Conservation (phyloP, 495 filamentous ascomycete species). For the Choiromyces venosus region DNA sequence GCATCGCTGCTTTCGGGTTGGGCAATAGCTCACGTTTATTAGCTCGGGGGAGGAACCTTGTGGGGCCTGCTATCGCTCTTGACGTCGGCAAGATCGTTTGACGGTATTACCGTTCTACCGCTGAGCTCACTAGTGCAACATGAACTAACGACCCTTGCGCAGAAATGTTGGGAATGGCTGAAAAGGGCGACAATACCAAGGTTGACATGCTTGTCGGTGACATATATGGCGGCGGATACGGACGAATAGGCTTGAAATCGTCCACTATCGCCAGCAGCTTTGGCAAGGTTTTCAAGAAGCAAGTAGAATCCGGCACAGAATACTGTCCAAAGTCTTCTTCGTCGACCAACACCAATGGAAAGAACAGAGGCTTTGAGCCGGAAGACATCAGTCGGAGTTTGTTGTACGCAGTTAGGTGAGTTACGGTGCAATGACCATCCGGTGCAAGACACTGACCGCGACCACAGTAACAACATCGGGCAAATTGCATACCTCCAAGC, state of each 20-base stretch:
- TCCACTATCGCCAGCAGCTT: conserved; percentile 93
- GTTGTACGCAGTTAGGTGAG: conserved; percentile 72
- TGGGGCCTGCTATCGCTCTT: conserved; percentile 90
- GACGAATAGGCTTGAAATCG: conserved; percentile 88
- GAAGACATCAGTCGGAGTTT: conserved; percentile 67
- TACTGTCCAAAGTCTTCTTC: conserved; percentile 6
- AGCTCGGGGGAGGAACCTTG: conserved; percentile 83
- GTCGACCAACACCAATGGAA: neutral
- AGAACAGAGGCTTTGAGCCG: conserved; percentile 50
- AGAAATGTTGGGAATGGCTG: conserved; percentile 70
- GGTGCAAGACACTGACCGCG: conserved; percentile 31
- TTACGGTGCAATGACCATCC: neutral
- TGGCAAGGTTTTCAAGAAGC: conserved; percentile 76
- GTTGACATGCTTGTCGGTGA: conserved; percentile 98
- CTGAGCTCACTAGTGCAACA: neutral
- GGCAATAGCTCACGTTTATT: conserved; percentile 1
- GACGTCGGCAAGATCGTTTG: conserved; percentile 83
- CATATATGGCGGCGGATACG: conserved; percentile 94
- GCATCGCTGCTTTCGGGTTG: neutral
- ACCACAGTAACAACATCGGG: conserved; percentile 82
- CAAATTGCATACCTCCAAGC: conserved; percentile 95
- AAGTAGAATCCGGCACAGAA: neutral
- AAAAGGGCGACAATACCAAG: conserved; percentile 79
- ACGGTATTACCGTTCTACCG: conserved; percentile 60
- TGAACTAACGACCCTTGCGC: neutral